These are phyloP conservation scores for Hanseniaspora nectarophila DNA, from an alignment of 805 yeast species.

Conservation along the genomic window DNA sequence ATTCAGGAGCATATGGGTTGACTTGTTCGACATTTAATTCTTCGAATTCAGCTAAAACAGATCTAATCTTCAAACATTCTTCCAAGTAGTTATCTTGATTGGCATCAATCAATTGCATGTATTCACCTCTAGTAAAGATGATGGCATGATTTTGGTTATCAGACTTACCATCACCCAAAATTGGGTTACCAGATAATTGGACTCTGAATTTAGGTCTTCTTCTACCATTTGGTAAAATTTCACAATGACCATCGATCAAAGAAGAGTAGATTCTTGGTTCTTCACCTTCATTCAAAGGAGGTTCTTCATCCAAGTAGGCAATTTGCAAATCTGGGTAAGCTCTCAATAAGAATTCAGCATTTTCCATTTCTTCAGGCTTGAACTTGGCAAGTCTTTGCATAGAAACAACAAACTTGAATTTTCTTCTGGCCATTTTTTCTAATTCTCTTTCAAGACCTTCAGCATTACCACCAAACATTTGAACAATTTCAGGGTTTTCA, in stretches of 20 bases:
- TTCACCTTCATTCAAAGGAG: slow-evolving; percentile 58
- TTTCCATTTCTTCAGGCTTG: slow-evolving; percentile 61
- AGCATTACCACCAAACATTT: slow-evolving; percentile 97
- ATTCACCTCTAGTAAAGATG: slow-evolving; percentile 74
- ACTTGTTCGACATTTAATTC: slow-evolving; percentile 64
- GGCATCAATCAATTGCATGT: slow-evolving; percentile 73
- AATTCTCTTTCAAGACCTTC: slow-evolving; percentile 91
- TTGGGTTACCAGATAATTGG: slow-evolving; percentile 72
- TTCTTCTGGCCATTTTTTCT: slow-evolving; percentile 77
- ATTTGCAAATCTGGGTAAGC: slow-evolving; percentile 80
- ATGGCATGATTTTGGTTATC: slow-evolving; percentile 77
- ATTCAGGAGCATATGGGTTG: slow-evolving; percentile 68
- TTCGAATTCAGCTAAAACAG: slow-evolving; percentile 72
- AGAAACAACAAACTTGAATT: slow-evolving; percentile 68
- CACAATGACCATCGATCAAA: slow-evolving; percentile 71
- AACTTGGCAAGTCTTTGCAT: slow-evolving; percentile 75
- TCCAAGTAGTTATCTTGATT: slow-evolving; percentile 78
- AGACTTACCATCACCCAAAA: slow-evolving; percentile 79
- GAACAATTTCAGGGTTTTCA: slow-evolving; percentile 89
- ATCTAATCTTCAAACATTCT: slow-evolving; percentile 73
- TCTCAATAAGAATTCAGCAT: slow-evolving; percentile 67
- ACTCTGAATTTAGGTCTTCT: slow-evolving; percentile 68
- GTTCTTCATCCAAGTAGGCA: slow-evolving; percentile 90
- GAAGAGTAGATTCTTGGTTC: slow-evolving; percentile 65
- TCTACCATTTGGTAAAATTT: slow-evolving; percentile 57